Evolutionary conservation across 345 rosid genomes (phyloP).

Genomic region (Lagerstroemia speciosa): DNA sequence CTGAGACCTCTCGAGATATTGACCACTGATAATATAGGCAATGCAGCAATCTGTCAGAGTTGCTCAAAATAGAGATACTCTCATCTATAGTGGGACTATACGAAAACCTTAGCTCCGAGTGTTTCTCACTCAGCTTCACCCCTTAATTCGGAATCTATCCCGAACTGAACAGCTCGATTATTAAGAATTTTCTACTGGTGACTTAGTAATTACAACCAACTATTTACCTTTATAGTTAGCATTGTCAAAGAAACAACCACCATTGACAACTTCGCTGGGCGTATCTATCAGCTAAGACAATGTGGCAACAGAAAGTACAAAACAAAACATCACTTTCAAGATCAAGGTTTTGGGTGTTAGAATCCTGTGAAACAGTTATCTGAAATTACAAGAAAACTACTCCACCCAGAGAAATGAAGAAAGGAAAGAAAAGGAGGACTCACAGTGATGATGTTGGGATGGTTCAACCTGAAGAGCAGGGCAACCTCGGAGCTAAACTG

Average conservation of each 20-base stretch:
- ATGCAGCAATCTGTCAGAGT: background rate
- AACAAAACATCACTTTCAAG: background rate
- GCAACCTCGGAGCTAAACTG: constrained; percentile 75
- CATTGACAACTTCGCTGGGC: background rate
- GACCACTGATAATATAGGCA: background rate
- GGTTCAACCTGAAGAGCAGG: constrained; percentile 44
- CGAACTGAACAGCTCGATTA: background rate
- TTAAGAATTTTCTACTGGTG: background rate
- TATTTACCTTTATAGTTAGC: background rate
- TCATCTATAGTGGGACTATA: background rate
- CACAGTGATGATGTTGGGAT: constrained; percentile 65
- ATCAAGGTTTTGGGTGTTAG: background rate
- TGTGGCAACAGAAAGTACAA: background rate
- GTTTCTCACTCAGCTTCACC: background rate
- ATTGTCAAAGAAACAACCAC: background rate
- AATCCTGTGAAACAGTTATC: background rate
- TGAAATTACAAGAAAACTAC: no score
- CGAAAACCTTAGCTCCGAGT: background rate
- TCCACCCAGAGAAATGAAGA: background rate
- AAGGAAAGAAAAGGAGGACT: constrained; percentile 9
- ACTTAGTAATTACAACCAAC: background rate
- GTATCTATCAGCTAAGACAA: background rate
- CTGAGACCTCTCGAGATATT: background rate
- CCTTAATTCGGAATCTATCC: background rate
- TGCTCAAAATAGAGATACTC: background rate